Base-by-base conservation (phyloP, 1,284 basidiomycete genomes). In the Violaceomyces palustris region DNA sequence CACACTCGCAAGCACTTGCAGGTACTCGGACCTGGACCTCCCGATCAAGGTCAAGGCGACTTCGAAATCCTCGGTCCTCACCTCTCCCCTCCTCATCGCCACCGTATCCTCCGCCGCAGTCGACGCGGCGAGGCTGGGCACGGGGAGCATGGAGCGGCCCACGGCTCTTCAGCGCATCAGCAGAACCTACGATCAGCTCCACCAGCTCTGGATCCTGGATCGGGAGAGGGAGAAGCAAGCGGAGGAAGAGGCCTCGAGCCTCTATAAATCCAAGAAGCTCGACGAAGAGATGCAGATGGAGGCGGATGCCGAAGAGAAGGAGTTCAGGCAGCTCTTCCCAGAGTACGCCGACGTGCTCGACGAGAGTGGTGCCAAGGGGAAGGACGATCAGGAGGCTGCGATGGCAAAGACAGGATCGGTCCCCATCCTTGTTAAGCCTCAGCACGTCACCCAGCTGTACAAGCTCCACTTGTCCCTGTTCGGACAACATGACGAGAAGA, bases 261-360 rank as follows among this genome's bases (percentile, higher is more conserved):
- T 98, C 15, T 99, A 96, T 78, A 85, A 85, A 29, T 78, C 79
- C 42, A 83, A 81, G 32, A 79, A 79, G 43, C 74, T 80, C 22
- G 79, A 83, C 24, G 76, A 87, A 38, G 78, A 80, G 22, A 79
- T 80, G 21, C 74, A 80, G 9, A 80, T 80, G 10, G 92, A 91
- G 51, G 82, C 82, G 9, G 86, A 72, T 35, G 49, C 72, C 11
- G 74, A 93, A 65, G 87, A 87, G 70, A 78, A 79, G 50, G 92
- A 96, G 65, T 88, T 94, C 69, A 75, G 82, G 19, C 75, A 79
- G 3, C 74, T 94, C 35, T 96, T 97, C 74, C 90, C 92, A 2
- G 82, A 83, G 17, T 96, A 85, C 65, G 85, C 84, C 33, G 79
- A 79, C 19, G 74, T 85, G 21, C 67, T 73, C 30, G 65, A 65